Evolutionary conservation across 2,329 filamentous ascomycete species (phyloP), one percentile per base, ranked within the genome.

Genomic region (Stagonosporopsis rhizophila): DNA sequence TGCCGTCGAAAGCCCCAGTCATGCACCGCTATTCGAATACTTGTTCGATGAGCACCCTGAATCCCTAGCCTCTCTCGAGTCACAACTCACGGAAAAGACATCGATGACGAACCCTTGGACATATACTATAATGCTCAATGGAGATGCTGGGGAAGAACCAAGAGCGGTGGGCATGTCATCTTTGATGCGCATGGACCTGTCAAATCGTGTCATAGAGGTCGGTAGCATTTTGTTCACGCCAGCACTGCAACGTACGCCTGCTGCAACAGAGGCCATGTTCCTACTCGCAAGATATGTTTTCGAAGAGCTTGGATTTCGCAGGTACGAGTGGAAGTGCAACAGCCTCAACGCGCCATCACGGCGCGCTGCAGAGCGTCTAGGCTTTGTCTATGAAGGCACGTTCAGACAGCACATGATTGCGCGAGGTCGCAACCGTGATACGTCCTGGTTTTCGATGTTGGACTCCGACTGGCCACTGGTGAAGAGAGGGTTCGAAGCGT

Each of bases 321-420:
- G 87, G 7, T 80, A 87, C 4, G 86, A 88, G 69, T 89, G 87
- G 86, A 89, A 89, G 64, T 85, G 84, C 49, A 81, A 89, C 66
- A 62, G 78, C 15, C 72, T 85, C 11, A 89, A 89, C 65, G 75
- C 63, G 32, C 76, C 81, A 0, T 87, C 84, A 40, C 74, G 79
- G 14, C 74, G 79, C 4, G 86, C 87, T 0, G 87, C 87, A 0
- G 53, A 74, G 61, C 75, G 87, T 2, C 68, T 87, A 8, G 87
- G 87, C 0, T 89, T 88, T 61, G 70, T 69, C 0, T 84, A 75
- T 62, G 87, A 89, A 68, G 87, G 87, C 0, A 64, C 81, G 0
- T 88, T 88, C 59, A 78, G 85, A 49, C 83, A 86, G 59, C 85
- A 89, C 66, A 80, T 87, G 80, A 77, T 89, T 27, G 64, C 83